phyloP scores from a whole-genome alignment of 2,329 filamentous ascomycete genomes.

The Lachnellula hyalina region DNA sequence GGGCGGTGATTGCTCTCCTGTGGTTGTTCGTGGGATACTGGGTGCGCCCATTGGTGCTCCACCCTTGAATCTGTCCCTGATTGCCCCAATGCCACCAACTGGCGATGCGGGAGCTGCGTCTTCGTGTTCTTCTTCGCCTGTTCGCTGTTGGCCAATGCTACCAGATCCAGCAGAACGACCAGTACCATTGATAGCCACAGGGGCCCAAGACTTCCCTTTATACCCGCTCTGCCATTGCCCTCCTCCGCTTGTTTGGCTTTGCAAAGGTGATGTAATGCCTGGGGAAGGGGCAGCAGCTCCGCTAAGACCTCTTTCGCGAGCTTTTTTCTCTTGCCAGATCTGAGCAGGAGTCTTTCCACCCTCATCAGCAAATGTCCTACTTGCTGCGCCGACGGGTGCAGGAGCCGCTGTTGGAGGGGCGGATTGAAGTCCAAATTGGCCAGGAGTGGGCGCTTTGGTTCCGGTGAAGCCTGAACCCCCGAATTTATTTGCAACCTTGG shows the following conservation, averaged over 20 bases:
- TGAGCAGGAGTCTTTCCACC: constrained; percentile 96
- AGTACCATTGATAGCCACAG: constrained; percentile 70
- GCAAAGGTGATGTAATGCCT: constrained; percentile 47
- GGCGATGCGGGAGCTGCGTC: constrained; percentile 48
- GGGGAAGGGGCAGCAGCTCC: constrained; percentile 44
- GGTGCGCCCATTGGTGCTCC: constrained; percentile 63
- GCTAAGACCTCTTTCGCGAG: constrained; percentile 61
- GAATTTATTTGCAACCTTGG: constrained; percentile 90
- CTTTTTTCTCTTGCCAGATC: constrained; percentile 97
- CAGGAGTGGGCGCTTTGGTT: constrained; percentile 82
- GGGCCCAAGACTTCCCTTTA: constrained; percentile 80
- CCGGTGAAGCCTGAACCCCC: constrained; percentile 69
- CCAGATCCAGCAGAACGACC: constrained; percentile 53
- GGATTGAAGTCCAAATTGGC: constrained; percentile 59
- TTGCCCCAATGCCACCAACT: constrained; percentile 62
- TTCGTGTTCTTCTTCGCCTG: constrained; percentile 48
- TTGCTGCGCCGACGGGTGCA: constrained; percentile 69
- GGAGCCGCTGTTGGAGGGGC: constrained; percentile 48
- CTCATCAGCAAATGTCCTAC: constrained; percentile 88
- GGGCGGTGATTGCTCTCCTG: constrained; percentile 32
- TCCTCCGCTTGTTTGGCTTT: constrained; percentile 66
- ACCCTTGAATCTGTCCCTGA: constrained; percentile 79
- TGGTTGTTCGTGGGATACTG: constrained; percentile 23
- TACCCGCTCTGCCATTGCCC: constrained; percentile 89
- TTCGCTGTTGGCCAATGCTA: constrained; percentile 51